These are phyloP conservation scores for Amanita pseudoporphyria DNA, from an alignment of 768 basidiomycete species.

Conservation along the genomic window DNA sequence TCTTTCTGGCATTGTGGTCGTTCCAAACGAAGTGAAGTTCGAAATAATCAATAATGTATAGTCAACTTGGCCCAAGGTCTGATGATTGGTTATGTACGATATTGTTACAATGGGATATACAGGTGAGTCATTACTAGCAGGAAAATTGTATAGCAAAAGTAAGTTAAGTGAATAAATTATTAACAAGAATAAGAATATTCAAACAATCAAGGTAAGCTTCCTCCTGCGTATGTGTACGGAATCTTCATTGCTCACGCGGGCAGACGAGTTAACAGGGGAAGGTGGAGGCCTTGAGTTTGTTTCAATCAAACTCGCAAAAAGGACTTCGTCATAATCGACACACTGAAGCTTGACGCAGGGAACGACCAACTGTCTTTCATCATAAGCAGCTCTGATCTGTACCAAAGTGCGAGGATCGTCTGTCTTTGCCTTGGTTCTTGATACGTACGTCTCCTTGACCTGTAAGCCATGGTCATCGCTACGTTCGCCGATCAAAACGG, in stretches of 20 bases:
- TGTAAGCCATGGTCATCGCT: constrained; percentile 11
- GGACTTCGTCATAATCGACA: constrained; percentile 31
- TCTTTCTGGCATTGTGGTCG: constrained; percentile 1
- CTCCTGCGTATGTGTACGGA: not conserved
- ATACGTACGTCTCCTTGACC: constrained; percentile 26
- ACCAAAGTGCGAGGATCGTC: constrained; percentile 22
- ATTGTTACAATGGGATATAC: not conserved
- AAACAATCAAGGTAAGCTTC: constrained; percentile 1
- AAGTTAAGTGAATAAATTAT: not conserved
- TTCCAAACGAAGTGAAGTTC: not conserved
- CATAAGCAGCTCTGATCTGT: constrained; percentile 33
- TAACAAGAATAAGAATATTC: not conserved
- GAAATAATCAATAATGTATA: not conserved
- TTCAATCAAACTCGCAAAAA: constrained; percentile 22
- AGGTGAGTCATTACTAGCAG: not conserved
- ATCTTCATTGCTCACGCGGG: constrained; percentile 11
- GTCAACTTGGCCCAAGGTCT: too few species aligned
- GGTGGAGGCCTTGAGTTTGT: constrained; percentile 4
- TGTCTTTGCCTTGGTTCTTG: constrained; percentile 30
- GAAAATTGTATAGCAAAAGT: not conserved
- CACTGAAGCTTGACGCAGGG: constrained; percentile 42
- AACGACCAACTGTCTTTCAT: constrained; percentile 29
- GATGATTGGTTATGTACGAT: not conserved
- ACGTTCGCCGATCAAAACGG: not conserved
- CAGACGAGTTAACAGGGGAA: not conserved